Base-by-base conservation (phyloP, 768 basidiomycete genomes). In the Sporobolomyces pararoseus region DNA sequence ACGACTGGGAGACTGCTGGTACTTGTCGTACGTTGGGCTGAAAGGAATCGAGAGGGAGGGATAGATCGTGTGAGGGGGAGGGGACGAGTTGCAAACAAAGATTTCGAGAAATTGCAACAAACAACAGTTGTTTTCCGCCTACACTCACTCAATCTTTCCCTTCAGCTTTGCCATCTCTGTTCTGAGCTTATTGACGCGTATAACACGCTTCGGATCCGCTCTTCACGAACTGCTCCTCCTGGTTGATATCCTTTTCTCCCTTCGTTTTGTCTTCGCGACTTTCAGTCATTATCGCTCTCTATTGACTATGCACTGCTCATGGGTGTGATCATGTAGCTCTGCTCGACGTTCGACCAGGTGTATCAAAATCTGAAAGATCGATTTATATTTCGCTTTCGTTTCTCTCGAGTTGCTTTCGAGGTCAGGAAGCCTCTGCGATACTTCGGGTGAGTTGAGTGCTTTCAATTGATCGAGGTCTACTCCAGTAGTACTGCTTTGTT, bases 401-500 rank as follows among this genome's bases (percentile, higher is more conserved):
- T n/a, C n/a, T n/a, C n/a, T n/a, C n/a, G n/a, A n/a, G n/a, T n/a
- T n/a, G n/a, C n/a, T n/a, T n/a, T n/a, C n/a, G n/a, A n/a, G n/a
- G n/a, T n/a, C n/a, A n/a, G n/a, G n/a, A n/a, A n/a, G n/a, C n/a
- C n/a, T n/a, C n/a, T n/a, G n/a, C n/a, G n/a, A n/a, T 58, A 35
- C 39, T 14, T 39, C 39, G 57, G 7, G 3, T 25, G 57, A 58
- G 9, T 35, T 55, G 19, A 34, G 4, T 55, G 17, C 54, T 35
- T 35, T 55, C 34, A 25, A 19, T 13, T 46, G 5, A 25, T 47
- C 29, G 5, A 23, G 19, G 0, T n/a, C 64, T 73, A 74, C 37
- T 71, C 63, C n/a, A 74, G 16, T 34, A 71, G 17, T 1, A 75
- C 64, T 7, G 60, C 66, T 51, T 53, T 68, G 54, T 69, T 60